Evolutionary conservation across 164 flowering plant species (phyloP), one percentile per base, ranked within the genome.

Genomic region (Berberis vulgaris): DNA sequence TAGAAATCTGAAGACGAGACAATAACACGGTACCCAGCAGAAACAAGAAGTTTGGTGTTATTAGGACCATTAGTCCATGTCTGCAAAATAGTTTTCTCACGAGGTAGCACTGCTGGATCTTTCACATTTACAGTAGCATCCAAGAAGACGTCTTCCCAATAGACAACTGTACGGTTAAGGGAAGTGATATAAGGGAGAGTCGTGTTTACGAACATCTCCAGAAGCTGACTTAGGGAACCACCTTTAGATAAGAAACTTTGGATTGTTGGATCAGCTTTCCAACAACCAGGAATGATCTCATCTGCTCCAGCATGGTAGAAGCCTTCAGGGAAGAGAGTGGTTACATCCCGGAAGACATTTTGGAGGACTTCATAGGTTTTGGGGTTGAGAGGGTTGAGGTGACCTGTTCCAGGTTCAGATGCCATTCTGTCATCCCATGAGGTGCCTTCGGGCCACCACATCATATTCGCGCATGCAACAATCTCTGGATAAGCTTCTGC

Each of bases 331-430:
- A 88, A 93, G 64, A 86, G 66, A 11, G 78, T 47, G 11, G 74
- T 59, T 1, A 84, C 79, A 60, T 90, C 97, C 1, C 57, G 62
- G 44, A 88, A 43, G 42, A 90, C 83, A 52, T 83, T 86, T 43
- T 67, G 72, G 43, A 88, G 70, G 56, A 93, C 91, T 60, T 86
- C 47, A 62, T 88, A 93, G 53, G 98, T 93, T 52, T 80, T 83
- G 8, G 94, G 94, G 50, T 71, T 69, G 45, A 93, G 74, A 1
- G 98, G 97, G 76, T 93, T 93, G 12, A 93, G 83, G 9, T 93
- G 98, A 57, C 98, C 98, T 2, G 96, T 84, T 65, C 97, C 98
- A 2, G 98, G 98, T 69, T 93, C 94, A 0, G 92, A 72, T 2
- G 98, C 97, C 1, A 83, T 70, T 7, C 93, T 74, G 54, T 91